phyloP scores from a whole-genome alignment of 2,329 filamentous ascomycete genomes.

The Pseudogymnoascus sp. region DNA sequence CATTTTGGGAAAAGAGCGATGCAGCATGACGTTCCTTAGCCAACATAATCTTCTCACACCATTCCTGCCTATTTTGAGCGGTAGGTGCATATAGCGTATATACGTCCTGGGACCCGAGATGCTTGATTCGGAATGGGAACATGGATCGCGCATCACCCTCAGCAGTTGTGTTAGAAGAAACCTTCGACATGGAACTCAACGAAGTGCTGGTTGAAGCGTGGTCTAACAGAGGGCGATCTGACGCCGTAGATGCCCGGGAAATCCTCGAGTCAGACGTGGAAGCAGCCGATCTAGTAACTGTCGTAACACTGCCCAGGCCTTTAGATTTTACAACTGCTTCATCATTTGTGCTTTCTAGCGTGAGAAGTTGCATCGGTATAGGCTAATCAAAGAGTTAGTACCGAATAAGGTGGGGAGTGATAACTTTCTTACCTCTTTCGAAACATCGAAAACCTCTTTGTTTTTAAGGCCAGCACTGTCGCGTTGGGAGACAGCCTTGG shows the following conservation, averaged over 20 bases:
- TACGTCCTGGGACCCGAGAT: slow-evolving; percentile 77
- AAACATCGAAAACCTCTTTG: slow-evolving; percentile 82
- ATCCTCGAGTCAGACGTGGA: slow-evolving; percentile 51
- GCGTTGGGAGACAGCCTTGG: slow-evolving; percentile 63
- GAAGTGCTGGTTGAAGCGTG: slow-evolving; percentile 64
- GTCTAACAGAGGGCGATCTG: slow-evolving; percentile 47
- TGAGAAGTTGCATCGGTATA: slow-evolving; percentile 92
- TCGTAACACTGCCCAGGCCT: slow-evolving; percentile 50
- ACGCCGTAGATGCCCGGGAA: slow-evolving; percentile 23
- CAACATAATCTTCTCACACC: slow-evolving; percentile 89
- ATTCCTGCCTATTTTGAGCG: slow-evolving; percentile 67
- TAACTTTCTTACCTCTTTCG: slow-evolving; percentile 58
- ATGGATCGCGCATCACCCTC: slow-evolving; percentile 44
- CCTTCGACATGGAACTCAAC: slow-evolving; percentile 40
- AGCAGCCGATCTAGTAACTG: slow-evolving; percentile 51
- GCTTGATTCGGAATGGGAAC: slow-evolving; percentile 92
- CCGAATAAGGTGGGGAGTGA: slow-evolving; percentile 8
- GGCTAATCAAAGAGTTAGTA: slow-evolving; percentile 41
- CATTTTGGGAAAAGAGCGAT: slow-evolving; percentile 82
- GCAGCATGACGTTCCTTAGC: slow-evolving; percentile 92
- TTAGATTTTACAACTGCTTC: slow-evolving; percentile 75
- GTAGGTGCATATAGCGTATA: slow-evolving; percentile 84
- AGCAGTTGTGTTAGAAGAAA: slow-evolving; percentile 38
- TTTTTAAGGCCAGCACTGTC: slow-evolving; percentile 66
- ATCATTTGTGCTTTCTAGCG: slow-evolving; percentile 86